Evolutionary conservation across 805 yeast genomes (phyloP), one percentile per base, ranked within the genome.

Genomic region (Candida silvicultrix): DNA sequence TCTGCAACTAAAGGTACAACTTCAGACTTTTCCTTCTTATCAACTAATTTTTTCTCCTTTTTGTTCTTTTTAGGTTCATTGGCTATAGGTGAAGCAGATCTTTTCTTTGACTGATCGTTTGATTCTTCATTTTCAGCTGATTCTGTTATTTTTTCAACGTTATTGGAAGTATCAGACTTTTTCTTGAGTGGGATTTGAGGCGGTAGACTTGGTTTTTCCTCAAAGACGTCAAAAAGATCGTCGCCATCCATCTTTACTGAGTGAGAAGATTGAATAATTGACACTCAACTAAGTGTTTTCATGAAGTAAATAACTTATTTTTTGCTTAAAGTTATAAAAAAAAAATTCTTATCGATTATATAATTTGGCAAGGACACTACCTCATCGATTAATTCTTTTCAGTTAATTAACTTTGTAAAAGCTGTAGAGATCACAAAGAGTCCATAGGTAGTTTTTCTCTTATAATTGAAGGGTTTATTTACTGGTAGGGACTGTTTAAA

Each of bases 1-100:
- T 89, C 97, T 1, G 92, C 85, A 21, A 89, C 95, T 35, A 88
- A 81, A 0, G 96, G 89, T 31, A 74, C 73, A 16, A 78, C 74
- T 9, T 71, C 75, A 15, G 71, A 68, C 48, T 72, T 74, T 45
- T 67, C 66, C 53, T 71, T 66, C 47, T 69, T 66, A 22, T 63
- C 69, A 9, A 63, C 38, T 20, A 64, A 54, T 43, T 62, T 60
- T 41, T 59, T 55, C 4, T 55, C 60, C 53, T 65, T 64, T 56
- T 54, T 48, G 18, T 41, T 36, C 45, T 48, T 54, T 46, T 57
- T 56, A 15, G 45, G 50, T 2, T 22, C 45, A 7, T 31, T 20
- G 10, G 39, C 25, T 2, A 40, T 40, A 34, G 61, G 59, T 9
- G 59, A 56, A 3, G 56, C 56, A 16, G 60, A 43, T 29, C 59